Evolutionary conservation across 2,329 filamentous ascomycete genomes (phyloP).

Genomic region (Teratosphaeria gauchensis): DNA sequence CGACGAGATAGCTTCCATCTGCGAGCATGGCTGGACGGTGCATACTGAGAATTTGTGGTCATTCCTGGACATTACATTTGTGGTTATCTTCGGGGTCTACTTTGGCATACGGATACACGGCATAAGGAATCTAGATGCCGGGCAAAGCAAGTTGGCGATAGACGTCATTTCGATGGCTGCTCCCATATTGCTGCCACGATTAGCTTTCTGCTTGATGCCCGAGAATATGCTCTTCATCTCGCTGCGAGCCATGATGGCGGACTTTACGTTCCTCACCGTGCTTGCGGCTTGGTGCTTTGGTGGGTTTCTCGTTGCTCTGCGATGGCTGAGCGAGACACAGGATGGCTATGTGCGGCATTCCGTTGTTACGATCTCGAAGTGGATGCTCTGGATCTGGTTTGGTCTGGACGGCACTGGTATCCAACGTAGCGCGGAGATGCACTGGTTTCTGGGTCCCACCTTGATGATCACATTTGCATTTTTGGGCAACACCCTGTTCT

Average conservation of each 20-base stretch:
- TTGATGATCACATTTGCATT: conserved; percentile 80
- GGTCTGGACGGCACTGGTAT: conserved; percentile 62
- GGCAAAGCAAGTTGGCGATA: conserved; percentile 41
- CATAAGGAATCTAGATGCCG: conserved; percentile 38
- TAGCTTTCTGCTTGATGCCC: conserved; percentile 74
- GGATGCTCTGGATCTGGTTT: conserved; percentile 94
- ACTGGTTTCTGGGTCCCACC: conserved; percentile 66
- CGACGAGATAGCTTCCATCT: conserved; percentile 66
- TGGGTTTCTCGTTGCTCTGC: conserved; percentile 68
- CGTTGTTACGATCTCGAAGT: conserved; percentile 66
- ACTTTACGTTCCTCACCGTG: conserved; percentile 68
- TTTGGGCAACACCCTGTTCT: conserved; percentile 74
- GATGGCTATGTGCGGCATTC: conserved; percentile 26
- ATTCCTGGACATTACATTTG: conserved; percentile 72
- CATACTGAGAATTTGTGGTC: conserved; percentile 86
- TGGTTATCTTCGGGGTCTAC: conserved; percentile 61
- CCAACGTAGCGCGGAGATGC: conserved; percentile 55
- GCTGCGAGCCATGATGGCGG: conserved; percentile 72
- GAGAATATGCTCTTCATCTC: conserved; percentile 79
- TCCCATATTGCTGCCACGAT: conserved; percentile 64
- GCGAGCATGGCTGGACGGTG: conserved; percentile 69
- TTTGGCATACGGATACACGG: conserved; percentile 58
- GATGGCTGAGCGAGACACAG: conserved; percentile 62
- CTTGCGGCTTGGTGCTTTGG: conserved; percentile 75
- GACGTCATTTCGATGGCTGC: conserved; percentile 73